Base-by-base conservation (phyloP, 1,139 yeast genomes). In the Scheffersomyces stambukii region DNA sequence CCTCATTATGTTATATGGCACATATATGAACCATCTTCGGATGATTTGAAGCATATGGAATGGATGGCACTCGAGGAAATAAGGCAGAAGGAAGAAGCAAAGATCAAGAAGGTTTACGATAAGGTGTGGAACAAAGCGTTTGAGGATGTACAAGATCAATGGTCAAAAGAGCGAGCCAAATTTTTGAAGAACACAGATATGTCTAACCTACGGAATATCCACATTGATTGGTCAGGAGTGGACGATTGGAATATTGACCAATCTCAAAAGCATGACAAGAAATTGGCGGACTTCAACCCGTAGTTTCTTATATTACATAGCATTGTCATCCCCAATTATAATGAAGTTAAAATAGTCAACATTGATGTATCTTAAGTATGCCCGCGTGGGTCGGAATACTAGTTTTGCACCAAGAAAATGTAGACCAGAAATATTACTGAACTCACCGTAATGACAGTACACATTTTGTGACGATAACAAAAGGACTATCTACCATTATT, bases 41-140 rank as follows among this genome's bases (percentile, higher is more conserved):
- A 83, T 47, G 95, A 84, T 60, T 65, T 83, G 58, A 81, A 84
- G 58, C 95, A 86, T 52, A 86, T 86, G 95, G 95, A 83, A 52
- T 85, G 95, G 95, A 83, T 86, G 95, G 95, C 94, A 1, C 75
- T 83, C 46, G 95, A 86, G 55, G 95, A 86, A 54, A 77, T 77
- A 33, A 74, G 93, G 41, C 77, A 75, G 46, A 64, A 72, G 39
- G 81, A 76, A 51, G 86, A 82, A 47, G 76, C 74, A 28, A 73
- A 75, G 50, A 64, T 78, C 36, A 73, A 73, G 47, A 78, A 77
- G 50, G 75, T 80, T 33, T 83, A 83, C 54, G 81, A 81, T 42
- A 77, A 77, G 47, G 77, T 79, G 16, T 85, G 91, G 85, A 74
- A 68, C 39, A 69, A 74, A 38, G 95, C 89, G 2, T 85, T 82